Conservation (phyloP, 73 alveolate species). For the Paramecium biaurelia region DNA sequence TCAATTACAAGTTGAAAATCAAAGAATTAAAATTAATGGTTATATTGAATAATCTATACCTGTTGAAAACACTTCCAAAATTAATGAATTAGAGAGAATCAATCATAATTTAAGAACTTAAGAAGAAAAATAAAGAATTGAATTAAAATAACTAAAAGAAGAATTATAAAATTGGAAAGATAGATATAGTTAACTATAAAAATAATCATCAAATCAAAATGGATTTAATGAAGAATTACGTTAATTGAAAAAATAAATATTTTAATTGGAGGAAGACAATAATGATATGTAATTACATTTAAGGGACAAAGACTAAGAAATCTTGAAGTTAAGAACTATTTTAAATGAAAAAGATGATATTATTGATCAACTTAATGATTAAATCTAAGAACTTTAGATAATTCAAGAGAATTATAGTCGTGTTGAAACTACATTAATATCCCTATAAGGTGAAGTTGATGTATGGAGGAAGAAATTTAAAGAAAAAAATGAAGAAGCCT, state of each 20-base stretch:
- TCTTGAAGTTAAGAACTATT: not conserved
- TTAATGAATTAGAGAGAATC: not conserved
- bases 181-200: not conserved
- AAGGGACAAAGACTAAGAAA: not conserved
- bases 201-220: not conserved
- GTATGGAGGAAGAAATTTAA: slow-evolving; percentile 5
- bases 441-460: not conserved
- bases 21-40: not conserved
- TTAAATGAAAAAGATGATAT: not conserved
- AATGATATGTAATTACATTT: not conserved
- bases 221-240: not conserved
- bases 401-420: not conserved
- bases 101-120: not conserved
- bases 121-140: not conserved
- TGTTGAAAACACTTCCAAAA: not conserved
- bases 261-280: not conserved
- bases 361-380: not conserved
- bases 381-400: not conserved
- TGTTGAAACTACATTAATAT: not conserved
- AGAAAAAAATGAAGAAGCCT: not conserved
- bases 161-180: not conserved
- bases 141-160: not conserved
- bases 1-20: not conserved
- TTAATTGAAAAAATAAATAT: not conserved
- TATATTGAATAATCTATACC: not conserved